Evolutionary conservation across 768 basidiomycete species (phyloP), one percentile per base, ranked within the genome.

Genomic region (Boletus insuetus): DNA sequence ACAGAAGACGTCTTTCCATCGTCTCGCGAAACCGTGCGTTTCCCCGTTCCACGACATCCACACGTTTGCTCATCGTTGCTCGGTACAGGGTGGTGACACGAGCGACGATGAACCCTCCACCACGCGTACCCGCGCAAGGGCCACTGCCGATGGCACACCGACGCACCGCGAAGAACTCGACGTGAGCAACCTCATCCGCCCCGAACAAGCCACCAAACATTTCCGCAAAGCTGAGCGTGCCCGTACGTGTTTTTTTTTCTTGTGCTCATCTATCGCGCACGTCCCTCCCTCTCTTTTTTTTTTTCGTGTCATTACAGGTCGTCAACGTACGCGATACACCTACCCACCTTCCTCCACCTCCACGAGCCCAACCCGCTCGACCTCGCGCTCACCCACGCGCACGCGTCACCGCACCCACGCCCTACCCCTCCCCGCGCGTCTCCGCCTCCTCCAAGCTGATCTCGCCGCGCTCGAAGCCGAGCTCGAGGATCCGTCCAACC

Each of bases 401-500:
- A 57, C 73, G 7, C 63, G 58, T 3, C 72, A 70, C 2, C 74
- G 68, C 32, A 65, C 70, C 32, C 65, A 61, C 3, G 56, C 73
- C 4, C 61, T 74, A 0, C 76, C 84, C 0, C 77, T 87, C 8
- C 81, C 85, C 1, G 77, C 81, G 40, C 79, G 87, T 32, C 70
- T 94, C 20, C 80, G 81, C 10, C 70, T 75, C 3, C 77, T 99
- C 9, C 89, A 93, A 56, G 79, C 80, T 3, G 96, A 99, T 64
- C 76, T 98, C 1, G 70, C 80, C 0, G 79, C 91, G 29, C 78
- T 99, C 4, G 96, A 99, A 68, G 68, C 75, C 1, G 91, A 95
- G 64, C 76, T 95, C n/a, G 78, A 85, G 0, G 89, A 92, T 60
- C 90, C 89, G 11, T 81, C 89, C 4, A 91, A 87, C 65, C 86